phyloP scores from a whole-genome alignment of 805 yeast species.

The Schizosaccharomyces japonicus region DNA sequence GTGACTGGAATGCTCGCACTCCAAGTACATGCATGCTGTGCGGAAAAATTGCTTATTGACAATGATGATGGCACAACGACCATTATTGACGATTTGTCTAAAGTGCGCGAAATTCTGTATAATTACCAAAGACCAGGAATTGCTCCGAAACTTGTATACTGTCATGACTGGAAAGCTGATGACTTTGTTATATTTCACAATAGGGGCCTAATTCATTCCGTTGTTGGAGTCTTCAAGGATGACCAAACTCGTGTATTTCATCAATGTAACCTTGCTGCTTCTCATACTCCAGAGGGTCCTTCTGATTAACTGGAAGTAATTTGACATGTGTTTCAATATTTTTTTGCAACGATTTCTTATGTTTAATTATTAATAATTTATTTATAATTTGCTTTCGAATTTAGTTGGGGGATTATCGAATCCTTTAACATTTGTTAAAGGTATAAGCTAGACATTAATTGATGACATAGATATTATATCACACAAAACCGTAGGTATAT shows the following conservation, averaged over 20 bases:
- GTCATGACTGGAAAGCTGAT: constrained; percentile 65
- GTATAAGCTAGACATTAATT: no score
- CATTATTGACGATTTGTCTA: constrained; percentile 40
- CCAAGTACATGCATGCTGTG: constrained; percentile 77
- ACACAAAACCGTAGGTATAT: no score
- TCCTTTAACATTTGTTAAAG: no score
- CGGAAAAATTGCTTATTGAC: constrained; percentile 28
- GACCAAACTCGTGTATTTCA: constrained; percentile 74
- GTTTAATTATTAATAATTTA: no score
- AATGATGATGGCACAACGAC: constrained; percentile 17
- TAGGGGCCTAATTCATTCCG: constrained; percentile 80
- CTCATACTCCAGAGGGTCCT: constrained; percentile 1
- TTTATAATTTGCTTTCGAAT: no score
- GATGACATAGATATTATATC: no score
- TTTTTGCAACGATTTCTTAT: no score
- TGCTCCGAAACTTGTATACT: constrained; percentile 45
- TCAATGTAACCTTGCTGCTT: constrained; percentile 72
- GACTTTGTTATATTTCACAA: constrained; percentile 71
- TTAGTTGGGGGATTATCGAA: no score
- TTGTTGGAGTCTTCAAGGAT: constrained; percentile 63
- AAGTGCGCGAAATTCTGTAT: constrained; percentile 52
- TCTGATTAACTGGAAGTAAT: no score
- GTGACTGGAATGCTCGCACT: constrained; percentile 60
- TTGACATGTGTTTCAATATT: no score
- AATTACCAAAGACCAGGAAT: constrained; percentile 69